Conservation (phyloP, 2,329 filamentous ascomycete species). For the Aureobasidium melanogenum region DNA sequence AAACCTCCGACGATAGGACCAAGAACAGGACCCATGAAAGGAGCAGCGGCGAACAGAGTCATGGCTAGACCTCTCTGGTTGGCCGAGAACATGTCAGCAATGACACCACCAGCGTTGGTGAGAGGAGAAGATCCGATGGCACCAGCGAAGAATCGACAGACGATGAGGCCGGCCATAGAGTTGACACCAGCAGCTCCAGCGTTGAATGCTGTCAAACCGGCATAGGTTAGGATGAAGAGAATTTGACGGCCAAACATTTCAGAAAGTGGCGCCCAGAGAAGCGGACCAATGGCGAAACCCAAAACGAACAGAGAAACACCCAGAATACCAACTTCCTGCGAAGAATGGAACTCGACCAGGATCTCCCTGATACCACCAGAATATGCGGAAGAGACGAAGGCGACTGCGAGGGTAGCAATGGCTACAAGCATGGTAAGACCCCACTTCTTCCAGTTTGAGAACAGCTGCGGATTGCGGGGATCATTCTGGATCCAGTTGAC, state of each 20-base stretch:
- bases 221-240: conserved; percentile 30
- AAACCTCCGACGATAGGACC: conserved; percentile 69
- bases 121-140: conserved; percentile 35
- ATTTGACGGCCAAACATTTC: conserved; percentile 48
- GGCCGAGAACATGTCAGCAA: conserved; percentile 38
- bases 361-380: conserved; percentile 50
- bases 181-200: conserved; percentile 35
- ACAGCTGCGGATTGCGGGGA: conserved; percentile 57
- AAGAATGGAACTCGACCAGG: conserved; percentile 45
- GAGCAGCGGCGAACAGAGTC: conserved; percentile 56
- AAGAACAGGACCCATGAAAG: conserved; percentile 56
- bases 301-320: conserved; percentile 58
- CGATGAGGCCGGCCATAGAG: conserved; percentile 35
- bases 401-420: conserved; percentile 57
- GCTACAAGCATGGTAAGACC: conserved; percentile 54
- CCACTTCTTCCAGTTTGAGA: conserved; percentile 54
- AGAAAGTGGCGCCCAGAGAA: conserved; percentile 54
- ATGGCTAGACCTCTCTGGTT: conserved; percentile 43
- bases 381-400: conserved; percentile 62
- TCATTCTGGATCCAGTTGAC: conserved; percentile 62
- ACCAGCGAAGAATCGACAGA: conserved; percentile 39
- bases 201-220: conserved; percentile 31
- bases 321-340: conserved; percentile 47
- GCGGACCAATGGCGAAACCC: conserved; percentile 48
- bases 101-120: conserved; percentile 39